Evolutionary conservation across 1,139 yeast genomes (phyloP), one percentile per base, ranked within the genome.

Genomic region (Taiozyma onychis): DNA sequence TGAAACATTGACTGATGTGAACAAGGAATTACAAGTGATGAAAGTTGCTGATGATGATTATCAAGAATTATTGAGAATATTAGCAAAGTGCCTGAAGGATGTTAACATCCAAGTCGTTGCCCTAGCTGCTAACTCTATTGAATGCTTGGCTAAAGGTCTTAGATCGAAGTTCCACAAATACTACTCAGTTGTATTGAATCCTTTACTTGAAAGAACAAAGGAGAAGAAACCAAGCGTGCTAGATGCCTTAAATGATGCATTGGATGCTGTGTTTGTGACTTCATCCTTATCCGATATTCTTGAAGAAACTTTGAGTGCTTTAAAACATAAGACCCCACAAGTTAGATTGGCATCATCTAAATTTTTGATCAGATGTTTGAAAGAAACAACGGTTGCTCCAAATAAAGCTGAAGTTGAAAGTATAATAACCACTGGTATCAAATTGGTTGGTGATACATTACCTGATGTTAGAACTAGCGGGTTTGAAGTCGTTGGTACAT

Each of bases 31-130:
- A 44, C 69, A 71, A 45, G 75, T 72, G 4, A 70, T 81, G 43
- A 78, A 75, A 53, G 66, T 81, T 48, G 71, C 76, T 26, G 79
- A 81, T 51, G 83, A 80, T n/a, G 96, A 91, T 63, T 90, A 85
- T 64, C 60, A 77, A 6, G 83, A 78, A 2, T 66, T 91, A 14
- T 69, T 85, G 22, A 72, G 83, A 52, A 66, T 76, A 2, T 74
- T 89, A 57, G 80, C 85, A n/a, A 85, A 82, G 57, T 80, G 91
- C 56, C 75, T 91, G 68, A 53, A 83, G 62, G 99, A 93, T 70
- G 96, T 95, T 3, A 95, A 95, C 65, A 77, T 91, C 49, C 93
- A 86, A 66, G 96, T 88, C 14, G 97, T 89, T 0, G 85, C 86
- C 30, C 64, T 85, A 41, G 91, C 97, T 0, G 87, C 96, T 1